phyloP scores from a whole-genome alignment of 805 yeast species.

The Kazachstania martiniae region DNA sequence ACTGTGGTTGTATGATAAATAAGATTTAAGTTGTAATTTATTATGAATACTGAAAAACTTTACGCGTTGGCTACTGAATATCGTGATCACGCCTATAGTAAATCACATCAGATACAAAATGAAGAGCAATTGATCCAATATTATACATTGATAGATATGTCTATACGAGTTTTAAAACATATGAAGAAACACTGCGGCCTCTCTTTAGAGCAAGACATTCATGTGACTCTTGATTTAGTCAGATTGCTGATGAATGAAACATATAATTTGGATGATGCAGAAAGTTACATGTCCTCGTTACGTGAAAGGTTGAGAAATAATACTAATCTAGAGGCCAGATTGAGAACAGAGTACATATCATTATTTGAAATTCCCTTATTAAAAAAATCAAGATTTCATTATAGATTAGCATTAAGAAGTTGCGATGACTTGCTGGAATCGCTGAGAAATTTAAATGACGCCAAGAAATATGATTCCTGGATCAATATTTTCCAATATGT shows the following conservation, averaged over 20 bases:
- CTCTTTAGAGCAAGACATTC: constrained; percentile 20
- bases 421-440: constrained; percentile 13
- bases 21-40: too few species aligned
- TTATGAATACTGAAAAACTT: constrained; percentile 1
- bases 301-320: constrained; percentile 18
- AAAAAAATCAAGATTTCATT: constrained; percentile 11
- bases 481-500: constrained; percentile 12
- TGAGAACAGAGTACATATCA: constrained; percentile 16
- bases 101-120: constrained; percentile 8
- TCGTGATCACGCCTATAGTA: constrained; percentile 13
- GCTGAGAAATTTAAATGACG: not conserved
- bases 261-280: constrained; percentile 19
- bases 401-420: constrained; percentile 17
- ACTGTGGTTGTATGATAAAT: too few species aligned
- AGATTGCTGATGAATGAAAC: constrained; percentile 24
- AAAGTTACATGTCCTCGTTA: constrained; percentile 16
- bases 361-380: constrained; percentile 12
- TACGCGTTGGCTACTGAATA: constrained; percentile 20
- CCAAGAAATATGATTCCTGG: constrained; percentile 8
- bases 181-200: constrained; percentile 12
- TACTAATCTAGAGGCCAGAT: constrained; percentile 6
- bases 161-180: constrained; percentile 16
- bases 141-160: constrained; percentile 23
- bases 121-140: constrained; percentile 24
- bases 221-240: constrained; percentile 19